Percentiles rank a stretch among this genome's conserved stretches.
Conservation (phyloP, 495 filamentous ascomycete species). For the Letharia lupina region DNA sequence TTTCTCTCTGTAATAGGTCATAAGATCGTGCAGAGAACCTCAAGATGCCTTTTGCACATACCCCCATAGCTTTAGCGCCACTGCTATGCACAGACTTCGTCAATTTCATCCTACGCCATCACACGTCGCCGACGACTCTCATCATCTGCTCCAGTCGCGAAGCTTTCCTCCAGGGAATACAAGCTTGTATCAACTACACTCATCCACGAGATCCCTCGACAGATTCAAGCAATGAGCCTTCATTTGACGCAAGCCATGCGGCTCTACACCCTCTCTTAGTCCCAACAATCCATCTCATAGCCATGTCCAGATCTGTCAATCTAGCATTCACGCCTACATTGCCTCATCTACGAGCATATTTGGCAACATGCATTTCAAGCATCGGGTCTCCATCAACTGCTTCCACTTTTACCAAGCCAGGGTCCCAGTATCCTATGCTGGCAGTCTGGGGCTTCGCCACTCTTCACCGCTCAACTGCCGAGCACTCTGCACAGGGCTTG, state of each 20-base stretch:
- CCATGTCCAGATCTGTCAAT: constrained; percentile 56
- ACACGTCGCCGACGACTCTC: constrained; percentile 48
- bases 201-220: not conserved
- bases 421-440: constrained; percentile 36
- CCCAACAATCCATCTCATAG: constrained; percentile 60
- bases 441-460: constrained; percentile 57
- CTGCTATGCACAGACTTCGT: constrained; percentile 44
- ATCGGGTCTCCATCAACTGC: constrained; percentile 26
- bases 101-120: constrained; percentile 49
- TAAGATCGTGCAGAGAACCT: not conserved
- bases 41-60: constrained; percentile 1
- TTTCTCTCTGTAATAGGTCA: not conserved
- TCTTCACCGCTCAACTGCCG: constrained; percentile 62
- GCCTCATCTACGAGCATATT: constrained; percentile 66
- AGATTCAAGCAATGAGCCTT: constrained; percentile 1
- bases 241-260: constrained; percentile 2
- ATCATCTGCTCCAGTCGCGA: constrained; percentile 61
- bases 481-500: constrained; percentile 79
- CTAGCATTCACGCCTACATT: constrained; percentile 65
- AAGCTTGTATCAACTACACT: constrained; percentile 25
- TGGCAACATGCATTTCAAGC: constrained; percentile 44
- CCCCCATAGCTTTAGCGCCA: constrained; percentile 16
- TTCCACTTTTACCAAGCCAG: constrained; percentile 9
- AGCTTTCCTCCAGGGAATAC: constrained; percentile 50
- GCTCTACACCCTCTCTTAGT: constrained; percentile 40